Percentiles rank a stretch among this genome's conserved stretches.
Conservation (phyloP, 1,284 basidiomycete genomes). For the Cutaneotrichosporon cutaneum region DNA sequence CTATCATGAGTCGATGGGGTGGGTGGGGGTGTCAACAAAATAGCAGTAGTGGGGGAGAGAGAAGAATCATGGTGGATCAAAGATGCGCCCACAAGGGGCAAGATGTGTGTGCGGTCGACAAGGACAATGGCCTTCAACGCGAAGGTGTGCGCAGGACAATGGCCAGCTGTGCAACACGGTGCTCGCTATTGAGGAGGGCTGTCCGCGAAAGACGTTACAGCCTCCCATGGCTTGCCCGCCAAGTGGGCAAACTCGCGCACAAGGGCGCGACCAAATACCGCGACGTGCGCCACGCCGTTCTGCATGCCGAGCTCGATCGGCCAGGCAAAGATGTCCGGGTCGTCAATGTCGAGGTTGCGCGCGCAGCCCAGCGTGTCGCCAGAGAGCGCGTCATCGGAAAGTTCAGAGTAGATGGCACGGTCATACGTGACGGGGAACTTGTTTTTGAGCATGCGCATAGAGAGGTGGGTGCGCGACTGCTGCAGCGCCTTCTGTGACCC, state of each 20-base stretch:
- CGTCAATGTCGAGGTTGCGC: constrained; percentile 39
- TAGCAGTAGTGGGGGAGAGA: neutral
- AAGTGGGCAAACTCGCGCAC: constrained; percentile 40
- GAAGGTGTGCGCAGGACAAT: neutral
- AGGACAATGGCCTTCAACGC: neutral
- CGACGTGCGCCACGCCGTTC: constrained; percentile 43
- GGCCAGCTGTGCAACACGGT: neutral
- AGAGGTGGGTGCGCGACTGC: constrained; percentile 40
- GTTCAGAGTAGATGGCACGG: constrained; percentile 37
- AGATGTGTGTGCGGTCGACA: neutral
- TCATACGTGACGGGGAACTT: constrained; percentile 42
- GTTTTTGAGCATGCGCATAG: constrained; percentile 31
- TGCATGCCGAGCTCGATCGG: constrained; percentile 50
- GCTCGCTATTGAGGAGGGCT: constrained; percentile 10
- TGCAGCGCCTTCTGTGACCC: constrained; percentile 30
- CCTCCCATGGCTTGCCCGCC: constrained; percentile 39
- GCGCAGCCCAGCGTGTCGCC: constrained; percentile 41
- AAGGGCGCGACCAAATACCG: constrained; percentile 43
- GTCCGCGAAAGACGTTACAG: constrained; percentile 16
- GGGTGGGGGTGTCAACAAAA: neutral
- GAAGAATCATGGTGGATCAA: constrained; percentile 1
- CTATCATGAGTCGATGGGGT: neutral
- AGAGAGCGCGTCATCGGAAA: constrained; percentile 40
- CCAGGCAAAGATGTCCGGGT: constrained; percentile 42
- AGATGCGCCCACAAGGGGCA: neutral